Evolutionary conservation across 352 stramenopile species (phyloP).

Genomic region (Phytophthora sojae): DNA sequence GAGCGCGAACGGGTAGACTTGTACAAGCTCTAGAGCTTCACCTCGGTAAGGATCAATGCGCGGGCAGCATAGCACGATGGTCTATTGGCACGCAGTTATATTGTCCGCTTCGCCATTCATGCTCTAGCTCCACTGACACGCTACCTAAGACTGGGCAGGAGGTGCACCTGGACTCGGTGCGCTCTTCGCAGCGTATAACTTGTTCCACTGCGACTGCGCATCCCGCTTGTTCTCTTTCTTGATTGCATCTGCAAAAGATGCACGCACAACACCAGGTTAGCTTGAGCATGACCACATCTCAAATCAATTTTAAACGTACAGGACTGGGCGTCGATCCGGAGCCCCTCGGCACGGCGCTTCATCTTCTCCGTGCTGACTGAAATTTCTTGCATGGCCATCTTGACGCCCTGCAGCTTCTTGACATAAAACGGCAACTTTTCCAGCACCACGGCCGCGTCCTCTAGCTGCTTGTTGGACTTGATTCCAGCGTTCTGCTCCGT

Average conservation of each 20-base stretch:
- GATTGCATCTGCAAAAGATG: slow-evolving; percentile 60
- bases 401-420: slow-evolving; percentile 72
- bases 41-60: background rate
- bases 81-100: slow-evolving; percentile 30
- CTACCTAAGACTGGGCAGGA: slow-evolving; percentile 14
- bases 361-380: slow-evolving; percentile 66
- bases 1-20: background rate
- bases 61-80: background rate
- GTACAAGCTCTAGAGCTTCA: background rate
- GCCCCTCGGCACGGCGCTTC: slow-evolving; percentile 70
- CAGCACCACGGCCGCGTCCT: slow-evolving; percentile 69
- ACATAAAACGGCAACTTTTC: slow-evolving; percentile 76
- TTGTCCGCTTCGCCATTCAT: slow-evolving; percentile 9
- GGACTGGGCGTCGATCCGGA: slow-evolving; percentile 82
- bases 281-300: background rate
- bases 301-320: slow-evolving; percentile 44
- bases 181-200: slow-evolving; percentile 75
- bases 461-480: slow-evolving; percentile 63
- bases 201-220: slow-evolving; percentile 79
- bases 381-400: slow-evolving; percentile 68
- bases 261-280: background rate
- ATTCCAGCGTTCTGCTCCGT: slow-evolving; percentile 57
- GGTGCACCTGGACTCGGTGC: slow-evolving; percentile 7
- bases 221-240: slow-evolving; percentile 86
- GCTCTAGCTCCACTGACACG: slow-evolving; percentile 1